Conservation (phyloP, 805 yeast genomes). For the Hanseniaspora vineae region DNA sequence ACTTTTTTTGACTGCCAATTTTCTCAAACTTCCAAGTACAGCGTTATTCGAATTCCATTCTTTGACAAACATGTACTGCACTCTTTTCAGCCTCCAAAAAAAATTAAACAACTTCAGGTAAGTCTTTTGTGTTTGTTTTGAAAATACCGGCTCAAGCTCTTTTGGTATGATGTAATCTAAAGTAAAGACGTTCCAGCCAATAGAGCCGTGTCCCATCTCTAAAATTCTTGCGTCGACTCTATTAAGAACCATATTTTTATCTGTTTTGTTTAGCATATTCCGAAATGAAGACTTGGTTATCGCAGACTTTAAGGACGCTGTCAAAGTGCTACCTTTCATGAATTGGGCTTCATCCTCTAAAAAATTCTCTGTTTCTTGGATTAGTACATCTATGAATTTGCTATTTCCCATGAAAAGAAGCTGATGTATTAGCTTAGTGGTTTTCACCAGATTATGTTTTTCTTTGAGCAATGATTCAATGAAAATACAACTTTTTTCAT, state of each 20-base stretch:
- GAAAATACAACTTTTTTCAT: slow-evolving; percentile 39
- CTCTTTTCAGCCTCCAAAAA: slow-evolving; percentile 64
- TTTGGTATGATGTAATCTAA: slow-evolving; percentile 52
- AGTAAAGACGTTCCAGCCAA: slow-evolving; percentile 91
- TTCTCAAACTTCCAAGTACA: slow-evolving; percentile 20
- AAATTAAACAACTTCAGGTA: slow-evolving; percentile 77
- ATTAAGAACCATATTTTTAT: slow-evolving; percentile 28
- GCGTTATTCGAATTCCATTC: slow-evolving; percentile 33
- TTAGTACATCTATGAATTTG: slow-evolving; percentile 65
- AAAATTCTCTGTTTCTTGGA: slow-evolving; percentile 38
- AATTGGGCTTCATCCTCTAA: slow-evolving; percentile 51
- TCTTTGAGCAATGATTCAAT: slow-evolving; percentile 37
- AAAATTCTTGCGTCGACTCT: slow-evolving; percentile 74
- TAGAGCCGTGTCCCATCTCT: slow-evolving; percentile 55
- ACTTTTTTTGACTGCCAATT: slow-evolving; percentile 8
- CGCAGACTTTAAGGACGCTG: slow-evolving; percentile 53
- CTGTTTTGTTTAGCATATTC: slow-evolving; percentile 24
- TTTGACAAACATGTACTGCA: slow-evolving; percentile 36
- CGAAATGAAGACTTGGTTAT: slow-evolving; percentile 40
- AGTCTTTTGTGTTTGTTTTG: slow-evolving; percentile 37
- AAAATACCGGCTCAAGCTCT: slow-evolving; percentile 44
- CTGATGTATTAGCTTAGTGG: slow-evolving; percentile 49
- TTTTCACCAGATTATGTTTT: slow-evolving; percentile 36
- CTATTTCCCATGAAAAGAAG: slow-evolving; percentile 61
- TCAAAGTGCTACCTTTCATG: slow-evolving; percentile 52